These are phyloP conservation scores for Arthrobotrys pseudoclavata DNA, from an alignment of 2,329 filamentous ascomycete genomes.

Conservation along the genomic window DNA sequence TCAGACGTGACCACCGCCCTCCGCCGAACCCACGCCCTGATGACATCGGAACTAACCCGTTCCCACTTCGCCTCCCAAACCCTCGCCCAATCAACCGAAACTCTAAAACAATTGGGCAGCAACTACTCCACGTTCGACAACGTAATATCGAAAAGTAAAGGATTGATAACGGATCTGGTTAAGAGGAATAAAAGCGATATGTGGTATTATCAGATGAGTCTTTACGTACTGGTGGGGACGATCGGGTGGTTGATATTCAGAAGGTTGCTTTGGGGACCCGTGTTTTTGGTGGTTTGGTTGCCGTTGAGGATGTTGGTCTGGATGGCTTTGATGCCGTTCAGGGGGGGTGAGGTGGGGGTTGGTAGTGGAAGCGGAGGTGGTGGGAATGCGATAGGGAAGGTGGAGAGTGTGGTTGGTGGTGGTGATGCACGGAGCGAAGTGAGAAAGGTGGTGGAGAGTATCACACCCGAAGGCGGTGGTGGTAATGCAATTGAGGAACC, in stretches of 20 bases:
- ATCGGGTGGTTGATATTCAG: slow-evolving; percentile 88
- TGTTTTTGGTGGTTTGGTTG: slow-evolving; percentile 89
- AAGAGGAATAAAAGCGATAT: slow-evolving; percentile 95
- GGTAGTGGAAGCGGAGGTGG: slow-evolving; percentile 70
- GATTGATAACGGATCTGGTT: slow-evolving; percentile 82
- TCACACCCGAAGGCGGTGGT: slow-evolving; percentile 67
- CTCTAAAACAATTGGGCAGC: slow-evolving; percentile 83
- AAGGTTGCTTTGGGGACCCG: slow-evolving; percentile 85
- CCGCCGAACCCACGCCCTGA: slow-evolving; percentile 85
- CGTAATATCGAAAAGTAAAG: slow-evolving; percentile 79
- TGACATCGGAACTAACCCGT: slow-evolving; percentile 84
- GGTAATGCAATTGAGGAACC: slow-evolving; percentile 55
- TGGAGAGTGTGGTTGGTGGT: slow-evolving; percentile 62
- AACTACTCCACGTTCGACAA: slow-evolving; percentile 84
- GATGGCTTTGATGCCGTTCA: slow-evolving; percentile 62
- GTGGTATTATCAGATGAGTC: slow-evolving; percentile 93
- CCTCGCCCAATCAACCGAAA: slow-evolving; percentile 83
- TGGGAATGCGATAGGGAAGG: slow-evolving; percentile 47
- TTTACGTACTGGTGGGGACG: slow-evolving; percentile 83
- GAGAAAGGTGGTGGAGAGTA: slow-evolving; percentile 72
- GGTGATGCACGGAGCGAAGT: slow-evolving; percentile 67
- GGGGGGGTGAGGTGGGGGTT: slow-evolving; percentile 14
- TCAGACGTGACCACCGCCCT: slow-evolving; percentile 87
- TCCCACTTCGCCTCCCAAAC: slow-evolving; percentile 93
- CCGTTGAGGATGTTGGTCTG: slow-evolving; percentile 78